phyloP scores from a whole-genome alignment of 2,329 filamentous ascomycete genomes.

The Meredithiella fracta region DNA sequence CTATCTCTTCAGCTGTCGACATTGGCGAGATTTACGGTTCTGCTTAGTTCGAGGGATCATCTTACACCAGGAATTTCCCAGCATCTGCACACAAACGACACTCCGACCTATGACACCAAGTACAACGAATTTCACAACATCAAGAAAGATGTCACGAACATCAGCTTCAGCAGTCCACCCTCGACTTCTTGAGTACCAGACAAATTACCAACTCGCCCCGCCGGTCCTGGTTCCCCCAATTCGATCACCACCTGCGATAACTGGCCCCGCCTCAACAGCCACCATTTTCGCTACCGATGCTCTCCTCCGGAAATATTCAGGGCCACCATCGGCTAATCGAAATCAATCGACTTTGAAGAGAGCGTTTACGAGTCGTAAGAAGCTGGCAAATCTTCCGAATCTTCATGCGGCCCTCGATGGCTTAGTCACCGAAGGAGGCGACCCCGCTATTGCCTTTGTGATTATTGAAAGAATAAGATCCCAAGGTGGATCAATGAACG shows the following conservation, averaged over 20 bases:
- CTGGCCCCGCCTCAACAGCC: conserved; percentile 26
- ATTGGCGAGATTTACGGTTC: too few relatives aligned
- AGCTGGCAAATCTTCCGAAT: conserved; percentile 33
- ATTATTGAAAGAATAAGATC: conserved; percentile 33
- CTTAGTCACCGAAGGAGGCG: conserved; percentile 32
- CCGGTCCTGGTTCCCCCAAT: neutral
- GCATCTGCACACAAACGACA: neutral
- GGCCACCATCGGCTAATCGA: neutral
- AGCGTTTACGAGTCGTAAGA: conserved; percentile 32
- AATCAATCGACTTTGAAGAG: conserved; percentile 20
- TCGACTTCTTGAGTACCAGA: neutral
- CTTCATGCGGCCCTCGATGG: conserved; percentile 34
- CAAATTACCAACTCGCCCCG: neutral
- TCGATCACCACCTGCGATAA: conserved; percentile 15
- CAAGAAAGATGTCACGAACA: neutral
- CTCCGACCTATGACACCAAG: neutral
- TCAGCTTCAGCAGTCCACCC: neutral
- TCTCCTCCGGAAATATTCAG: conserved; percentile 29
- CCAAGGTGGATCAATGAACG: conserved; percentile 35
- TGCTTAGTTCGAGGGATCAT: neutral
- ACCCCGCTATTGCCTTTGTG: conserved; percentile 39
- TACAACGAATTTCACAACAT: conserved; percentile 16
- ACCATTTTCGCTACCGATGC: conserved; percentile 39
- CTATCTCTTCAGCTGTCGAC: too few relatives aligned
- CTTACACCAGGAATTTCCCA: neutral